Evolutionary conservation across 1,139 yeast genomes (phyloP).

Genomic region (Kazachstania sp.): DNA sequence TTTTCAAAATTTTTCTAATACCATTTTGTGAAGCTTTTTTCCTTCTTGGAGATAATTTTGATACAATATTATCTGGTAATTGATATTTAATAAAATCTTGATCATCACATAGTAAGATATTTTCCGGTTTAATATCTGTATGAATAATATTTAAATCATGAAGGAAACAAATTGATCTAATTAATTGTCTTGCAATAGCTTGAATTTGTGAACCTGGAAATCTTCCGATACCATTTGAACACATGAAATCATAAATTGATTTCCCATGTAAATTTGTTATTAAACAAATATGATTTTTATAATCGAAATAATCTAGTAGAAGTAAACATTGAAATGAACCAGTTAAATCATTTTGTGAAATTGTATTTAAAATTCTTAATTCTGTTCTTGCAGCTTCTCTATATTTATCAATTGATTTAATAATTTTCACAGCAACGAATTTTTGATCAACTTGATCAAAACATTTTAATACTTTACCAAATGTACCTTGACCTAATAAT

Average conservation of each 20-base stretch:
- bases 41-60: conserved; percentile 24
- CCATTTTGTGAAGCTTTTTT: conserved; percentile 32
- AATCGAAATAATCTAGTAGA: conserved; percentile 83
- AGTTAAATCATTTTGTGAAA: conserved; percentile 56
- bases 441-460: conserved; percentile 45
- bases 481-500: conserved; percentile 91
- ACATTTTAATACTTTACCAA: conserved; percentile 87
- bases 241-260: conserved; percentile 83
- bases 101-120: conserved; percentile 68
- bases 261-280: conserved; percentile 83
- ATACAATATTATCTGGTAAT: conserved; percentile 16
- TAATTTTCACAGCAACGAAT: conserved; percentile 84
- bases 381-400: conserved; percentile 84
- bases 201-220: conserved; percentile 81
- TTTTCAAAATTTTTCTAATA: conserved; percentile 46
- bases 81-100: conserved; percentile 28
- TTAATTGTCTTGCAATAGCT: conserved; percentile 76
- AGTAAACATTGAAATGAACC: conserved; percentile 27
- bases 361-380: conserved; percentile 59
- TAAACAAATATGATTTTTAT: conserved; percentile 84
- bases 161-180: conserved; percentile 77
- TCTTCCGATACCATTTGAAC: conserved; percentile 61
- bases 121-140: conserved; percentile 92
- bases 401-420: conserved; percentile 69
- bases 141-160: conserved; percentile 88